Evolutionary conservation across 2,329 filamentous ascomycete species (phyloP).

Genomic region (Hypoxylon sp.): DNA sequence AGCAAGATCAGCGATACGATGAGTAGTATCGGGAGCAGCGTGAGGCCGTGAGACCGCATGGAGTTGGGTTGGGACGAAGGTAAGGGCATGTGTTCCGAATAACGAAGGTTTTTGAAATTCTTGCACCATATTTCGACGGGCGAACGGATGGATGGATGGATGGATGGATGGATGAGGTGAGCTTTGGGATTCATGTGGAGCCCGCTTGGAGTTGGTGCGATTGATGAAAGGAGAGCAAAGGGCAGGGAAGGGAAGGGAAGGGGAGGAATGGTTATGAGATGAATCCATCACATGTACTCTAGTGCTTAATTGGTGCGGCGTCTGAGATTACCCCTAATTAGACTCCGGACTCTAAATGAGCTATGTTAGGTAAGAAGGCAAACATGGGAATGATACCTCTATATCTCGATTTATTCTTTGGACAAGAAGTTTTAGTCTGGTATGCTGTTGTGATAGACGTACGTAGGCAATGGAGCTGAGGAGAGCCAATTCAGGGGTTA

Average conservation of each 20-base stretch:
- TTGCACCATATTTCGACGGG: slow-evolving; percentile 6
- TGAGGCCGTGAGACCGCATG: slow-evolving; percentile 29
- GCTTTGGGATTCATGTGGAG: slow-evolving; percentile 13
- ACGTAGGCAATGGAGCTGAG: background rate
- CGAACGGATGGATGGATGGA: slow-evolving; percentile 1
- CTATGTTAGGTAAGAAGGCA: slow-evolving; percentile 13
- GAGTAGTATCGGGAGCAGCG: slow-evolving; percentile 60
- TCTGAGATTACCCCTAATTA: slow-evolving; percentile 22
- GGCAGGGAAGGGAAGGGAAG: background rate
- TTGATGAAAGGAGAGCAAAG: slow-evolving; percentile 4
- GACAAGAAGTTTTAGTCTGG: too few relatives aligned
- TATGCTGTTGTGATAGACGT: background rate
- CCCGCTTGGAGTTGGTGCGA: slow-evolving; percentile 28
- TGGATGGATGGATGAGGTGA: slow-evolving; percentile 4
- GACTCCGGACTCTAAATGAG: slow-evolving; percentile 25
- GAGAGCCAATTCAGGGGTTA: background rate
- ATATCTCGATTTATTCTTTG: background rate
- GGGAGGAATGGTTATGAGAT: background rate
- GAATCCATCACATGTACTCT: slow-evolving; percentile 21
- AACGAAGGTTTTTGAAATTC: slow-evolving; percentile 20
- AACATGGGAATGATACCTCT: slow-evolving; percentile 29
- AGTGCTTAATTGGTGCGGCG: slow-evolving; percentile 26
- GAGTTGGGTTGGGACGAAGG: background rate
- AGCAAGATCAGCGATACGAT: slow-evolving; percentile 60
- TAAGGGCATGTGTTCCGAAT: slow-evolving; percentile 23